Percentiles rank a stretch among this genome's conserved stretches.
phyloP scores from a whole-genome alignment of 1,284 basidiomycete species.

The Sporisorium graminicola region DNA sequence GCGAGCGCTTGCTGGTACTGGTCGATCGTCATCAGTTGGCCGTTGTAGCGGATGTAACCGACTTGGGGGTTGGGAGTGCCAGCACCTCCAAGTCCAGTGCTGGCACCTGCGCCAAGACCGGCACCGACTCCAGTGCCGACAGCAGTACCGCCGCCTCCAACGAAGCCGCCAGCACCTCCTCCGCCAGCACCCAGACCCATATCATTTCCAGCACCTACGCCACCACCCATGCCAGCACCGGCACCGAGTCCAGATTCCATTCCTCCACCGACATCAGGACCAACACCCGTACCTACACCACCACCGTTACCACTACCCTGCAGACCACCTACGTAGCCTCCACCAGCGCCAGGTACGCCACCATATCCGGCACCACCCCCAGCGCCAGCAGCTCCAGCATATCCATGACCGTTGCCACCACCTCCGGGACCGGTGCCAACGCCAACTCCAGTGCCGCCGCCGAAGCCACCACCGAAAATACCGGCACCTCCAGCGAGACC shows the following conservation, averaged over 20 bases:
- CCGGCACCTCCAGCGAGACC: conserved; percentile 4
- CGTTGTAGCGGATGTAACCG: conserved; percentile 38
- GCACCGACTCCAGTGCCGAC: not conserved
- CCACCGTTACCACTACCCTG: conserved; percentile 1
- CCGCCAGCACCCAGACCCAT: not conserved
- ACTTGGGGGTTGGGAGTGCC: too few species aligned
- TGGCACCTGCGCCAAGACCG: conserved; percentile 4
- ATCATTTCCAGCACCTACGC: not conserved
- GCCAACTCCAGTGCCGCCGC: conserved; percentile 1
- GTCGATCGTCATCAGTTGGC: conserved; percentile 31
- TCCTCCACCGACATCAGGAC: not conserved
- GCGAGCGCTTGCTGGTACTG: conserved; percentile 30
- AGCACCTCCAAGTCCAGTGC: conserved; percentile 1
- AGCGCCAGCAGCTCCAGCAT: not conserved
- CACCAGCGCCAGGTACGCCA: conserved; percentile 2
- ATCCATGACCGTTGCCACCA: not conserved
- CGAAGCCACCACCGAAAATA: not conserved
- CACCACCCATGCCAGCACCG: conserved; percentile 5
- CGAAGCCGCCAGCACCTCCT: conserved; percentile 4
- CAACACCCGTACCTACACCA: conserved; percentile 9
- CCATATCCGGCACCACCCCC: not conserved
- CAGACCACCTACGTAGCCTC: not conserved
- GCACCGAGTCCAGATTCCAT: not conserved
- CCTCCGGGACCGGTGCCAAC: not conserved
- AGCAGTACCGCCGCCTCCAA: not conserved